Evolutionary conservation across 768 basidiomycete genomes (phyloP).

Genomic region (Hygrophorus russula): DNA sequence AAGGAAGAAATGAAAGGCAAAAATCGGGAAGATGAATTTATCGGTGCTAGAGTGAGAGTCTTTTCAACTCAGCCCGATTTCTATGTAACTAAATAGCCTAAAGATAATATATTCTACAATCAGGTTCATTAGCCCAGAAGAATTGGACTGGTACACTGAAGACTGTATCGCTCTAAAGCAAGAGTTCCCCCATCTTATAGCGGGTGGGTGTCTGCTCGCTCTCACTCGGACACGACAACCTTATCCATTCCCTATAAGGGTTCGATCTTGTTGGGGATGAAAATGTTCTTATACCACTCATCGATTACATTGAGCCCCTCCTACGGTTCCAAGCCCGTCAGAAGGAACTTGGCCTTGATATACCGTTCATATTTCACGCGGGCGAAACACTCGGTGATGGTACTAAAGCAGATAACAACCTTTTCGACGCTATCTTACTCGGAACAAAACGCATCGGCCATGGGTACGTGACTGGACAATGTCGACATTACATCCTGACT

Average conservation of each 20-base stretch:
- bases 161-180: conserved; percentile 68
- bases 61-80: neutral
- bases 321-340: conserved; percentile 47
- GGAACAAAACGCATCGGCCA: conserved; percentile 78
- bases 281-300: conserved; percentile 46
- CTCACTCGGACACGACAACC: neutral
- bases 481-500: neutral
- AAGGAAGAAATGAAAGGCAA: conserved; percentile 37
- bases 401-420: conserved; percentile 52
- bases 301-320: conserved; percentile 50
- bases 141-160: conserved; percentile 55
- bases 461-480: conserved; percentile 32
- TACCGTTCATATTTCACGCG: conserved; percentile 73
- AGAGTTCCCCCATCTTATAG: conserved; percentile 62
- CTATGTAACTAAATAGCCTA: neutral
- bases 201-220: conserved; percentile 29
- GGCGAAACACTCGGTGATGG: conserved; percentile 79
- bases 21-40: conserved; percentile 49
- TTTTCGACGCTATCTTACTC: conserved; percentile 70
- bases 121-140: conserved; percentile 40
- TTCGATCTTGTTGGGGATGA: conserved; percentile 80
- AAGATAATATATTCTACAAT: conserved; percentile 67
- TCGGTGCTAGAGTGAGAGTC: conserved; percentile 51
- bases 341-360: conserved; percentile 44
- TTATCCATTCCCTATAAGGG: conserved; percentile 25